Percentiles rank a stretch among this genome's conserved stretches.
phyloP scores from a whole-genome alignment of 495 filamentous ascomycete species.

The Penicillium macrosclerotiorum region DNA sequence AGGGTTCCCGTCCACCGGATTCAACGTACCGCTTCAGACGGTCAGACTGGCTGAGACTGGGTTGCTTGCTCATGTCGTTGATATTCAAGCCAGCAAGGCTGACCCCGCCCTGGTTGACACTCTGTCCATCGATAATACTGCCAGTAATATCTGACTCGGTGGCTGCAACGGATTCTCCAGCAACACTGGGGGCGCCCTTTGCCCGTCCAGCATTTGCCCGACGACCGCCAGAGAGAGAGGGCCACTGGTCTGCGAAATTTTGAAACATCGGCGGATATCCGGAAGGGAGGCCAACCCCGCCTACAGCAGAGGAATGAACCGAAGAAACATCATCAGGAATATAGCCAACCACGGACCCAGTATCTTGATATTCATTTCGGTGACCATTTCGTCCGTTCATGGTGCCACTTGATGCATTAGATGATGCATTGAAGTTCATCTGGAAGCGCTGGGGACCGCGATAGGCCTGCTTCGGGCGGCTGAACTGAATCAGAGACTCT shows the following conservation, averaged over 20 bases:
- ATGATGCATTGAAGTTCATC: conserved; percentile 73
- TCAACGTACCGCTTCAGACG: conserved; percentile 87
- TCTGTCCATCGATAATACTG: conserved; percentile 67
- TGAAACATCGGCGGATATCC: conserved; percentile 96
- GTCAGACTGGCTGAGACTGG: conserved; percentile 82
- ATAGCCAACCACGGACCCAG: conserved; percentile 84
- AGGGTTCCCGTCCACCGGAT: conserved; percentile 59
- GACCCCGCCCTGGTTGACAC: conserved; percentile 78
- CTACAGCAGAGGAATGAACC: conserved; percentile 87
- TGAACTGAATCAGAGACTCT: conserved; percentile 91
- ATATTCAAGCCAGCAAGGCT: conserved; percentile 77
- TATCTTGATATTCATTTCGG: conserved; percentile 75
- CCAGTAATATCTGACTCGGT: conserved; percentile 82
- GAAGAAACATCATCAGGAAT: conserved; percentile 98
- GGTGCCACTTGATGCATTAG: conserved; percentile 50
- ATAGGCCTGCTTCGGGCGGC: conserved; percentile 86
- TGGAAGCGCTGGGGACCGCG: conserved; percentile 87
- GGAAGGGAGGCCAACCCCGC: conserved; percentile 73
- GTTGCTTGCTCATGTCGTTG: conserved; percentile 71
- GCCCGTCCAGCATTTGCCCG: conserved; percentile 60
- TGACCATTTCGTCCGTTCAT: conserved; percentile 50
- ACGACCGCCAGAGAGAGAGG: conserved; percentile 63
- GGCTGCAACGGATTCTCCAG: conserved; percentile 85
- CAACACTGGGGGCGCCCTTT: conserved; percentile 71
- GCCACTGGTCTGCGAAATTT: conserved; percentile 89